Evolutionary conservation across 257 asterid species (phyloP), one percentile per base, ranked within the genome.

Genomic region (Solanum microdontum): DNA sequence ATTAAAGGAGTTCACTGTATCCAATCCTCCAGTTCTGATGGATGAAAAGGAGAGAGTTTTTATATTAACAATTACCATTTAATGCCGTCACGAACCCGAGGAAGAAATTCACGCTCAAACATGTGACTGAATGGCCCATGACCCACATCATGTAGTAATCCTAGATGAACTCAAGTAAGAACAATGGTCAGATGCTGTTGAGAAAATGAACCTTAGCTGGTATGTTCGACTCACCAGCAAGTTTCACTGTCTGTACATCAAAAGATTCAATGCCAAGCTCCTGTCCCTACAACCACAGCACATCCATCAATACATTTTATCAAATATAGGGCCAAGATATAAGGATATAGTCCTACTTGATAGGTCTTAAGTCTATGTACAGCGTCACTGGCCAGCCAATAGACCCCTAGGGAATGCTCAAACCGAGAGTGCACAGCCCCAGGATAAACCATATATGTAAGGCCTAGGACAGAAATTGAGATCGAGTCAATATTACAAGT

Each of bases 101-200:
- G 98, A 88, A 95, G 91, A 90, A 96, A 94, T 89, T 90, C 97
- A 70, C 90, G 94, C 92, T 96, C 98, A 92, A 96, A 96, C 93
- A 88, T 92, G 92, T 96, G 99, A 92, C 98, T 96, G 91, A 95
- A 96, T 88, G 99, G 99, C 83, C 99, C 99, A 89, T 96, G 99
- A 75, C 99, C 99, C 87, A 96, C 90, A 91, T 96, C 99, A 88
- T 96, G 99, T 85, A 96, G 94, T 90, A 95, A 93, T 88, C 99
- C 99, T 96, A 90, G 84, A 91, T 66, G 88, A 32, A 87, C 85
- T 86, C 87, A 60, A 87, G 77, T 74, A 83, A 88, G 84, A 86
- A 58, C 74, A 90, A 48, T 88, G 83, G 83, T 39, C 84, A 45
- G 58, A 82, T 26, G 84, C 69, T 84, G 88, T 15, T 87, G 28